These are phyloP conservation scores for Conticribra guillardii DNA, from an alignment of 108 stramenopile species.

Conservation along the genomic window DNA sequence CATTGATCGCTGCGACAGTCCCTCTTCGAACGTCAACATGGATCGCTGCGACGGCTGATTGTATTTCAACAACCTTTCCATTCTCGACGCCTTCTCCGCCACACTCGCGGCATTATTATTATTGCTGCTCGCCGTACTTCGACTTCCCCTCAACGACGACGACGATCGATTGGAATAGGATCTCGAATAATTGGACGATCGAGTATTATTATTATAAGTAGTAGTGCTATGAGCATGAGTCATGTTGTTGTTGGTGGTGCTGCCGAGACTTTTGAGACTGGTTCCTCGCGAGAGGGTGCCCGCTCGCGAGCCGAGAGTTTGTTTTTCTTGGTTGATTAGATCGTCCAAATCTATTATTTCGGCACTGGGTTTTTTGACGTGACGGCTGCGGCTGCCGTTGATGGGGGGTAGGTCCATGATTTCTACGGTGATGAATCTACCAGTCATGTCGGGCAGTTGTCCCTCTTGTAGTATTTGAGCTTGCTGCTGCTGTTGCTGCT, in stretches of 20 bases:
- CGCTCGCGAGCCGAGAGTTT: no score
- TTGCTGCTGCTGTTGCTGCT: background rate
- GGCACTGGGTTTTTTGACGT: background rate
- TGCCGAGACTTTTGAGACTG: background rate
- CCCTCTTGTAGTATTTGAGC: background rate
- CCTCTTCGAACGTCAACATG: no score
- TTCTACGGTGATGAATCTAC: slow-evolving; percentile 6
- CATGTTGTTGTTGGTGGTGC: no score
- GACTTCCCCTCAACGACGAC: background rate
- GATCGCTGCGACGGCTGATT: slow-evolving; percentile 3
- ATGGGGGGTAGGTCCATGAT: background rate
- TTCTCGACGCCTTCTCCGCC: background rate
- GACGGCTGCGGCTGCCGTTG: background rate
- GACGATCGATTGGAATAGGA: background rate
- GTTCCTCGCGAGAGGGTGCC: background rate
- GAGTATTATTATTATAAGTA: no score
- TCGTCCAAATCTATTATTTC: background rate
- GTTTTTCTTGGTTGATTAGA: background rate
- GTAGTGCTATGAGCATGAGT: no score
- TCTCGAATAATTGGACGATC: background rate
- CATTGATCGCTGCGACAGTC: slow-evolving; percentile 5
- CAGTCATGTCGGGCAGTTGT: slow-evolving; percentile 12
- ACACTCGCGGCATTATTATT: background rate
- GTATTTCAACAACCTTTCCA: background rate
- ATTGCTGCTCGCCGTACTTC: background rate